Base-by-base conservation (phyloP, 805 yeast genomes). In the Saturnispora quitensis region DNA sequence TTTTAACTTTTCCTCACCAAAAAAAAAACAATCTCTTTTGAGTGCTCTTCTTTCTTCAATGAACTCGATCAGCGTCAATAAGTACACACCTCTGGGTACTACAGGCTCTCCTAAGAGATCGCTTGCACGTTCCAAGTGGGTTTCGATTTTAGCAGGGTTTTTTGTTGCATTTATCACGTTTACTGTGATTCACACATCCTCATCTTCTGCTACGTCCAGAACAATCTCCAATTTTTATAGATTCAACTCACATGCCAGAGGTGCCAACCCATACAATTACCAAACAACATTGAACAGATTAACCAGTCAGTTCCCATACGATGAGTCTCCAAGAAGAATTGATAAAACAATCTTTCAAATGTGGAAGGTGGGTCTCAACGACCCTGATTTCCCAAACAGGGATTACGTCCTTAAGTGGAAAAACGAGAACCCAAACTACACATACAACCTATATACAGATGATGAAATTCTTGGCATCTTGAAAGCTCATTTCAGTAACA, bases 311-410 rank as follows among this genome's bases (percentile, higher is more conserved):
- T 66, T 66, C 60, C 69, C 69, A 6, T 66, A 61, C 51, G 68
- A 66, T 54, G 62, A 60, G 36, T 56, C 66, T 22, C 68, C 69
- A 49, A 59, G 64, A 52, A 58, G 63, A 54, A 66, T 66, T 34
- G 66, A 65, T 35, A 65, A 64, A 52, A 63, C 57, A 20, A 62
- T 66, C 43, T 62, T 66, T 60, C 70, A 66, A 53, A 66, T 66
- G 70, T 66, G 70, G 70, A 66, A 65, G 55, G 68, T 64, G 45
- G 58, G 62, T 35, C 55, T 61, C 33, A 58, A 61, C 28, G 70
- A 65, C 52, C 68, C 68, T 8, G 68, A 64, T 53, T 66, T 66
- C 58, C 70, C 70, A 15, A 63, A 64, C 47, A 60, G 57, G 44
- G 67, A 63, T 35, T 53, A 63, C 22, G 65, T 62, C 22, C 55